Conservation (phyloP, 129 eudicot genomes). For the Helianthus tuberosus region DNA sequence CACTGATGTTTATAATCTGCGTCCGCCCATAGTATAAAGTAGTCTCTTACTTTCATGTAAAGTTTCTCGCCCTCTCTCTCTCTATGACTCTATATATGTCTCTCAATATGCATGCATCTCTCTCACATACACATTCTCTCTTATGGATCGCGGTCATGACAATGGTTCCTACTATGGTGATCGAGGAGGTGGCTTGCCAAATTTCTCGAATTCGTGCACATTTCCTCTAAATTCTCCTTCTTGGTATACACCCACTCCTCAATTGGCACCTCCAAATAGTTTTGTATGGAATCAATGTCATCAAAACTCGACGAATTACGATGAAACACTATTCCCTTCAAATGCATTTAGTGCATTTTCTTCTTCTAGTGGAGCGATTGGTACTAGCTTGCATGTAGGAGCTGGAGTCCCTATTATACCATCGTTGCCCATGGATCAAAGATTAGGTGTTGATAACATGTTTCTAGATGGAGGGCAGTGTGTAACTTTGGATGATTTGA, state of each 20-base stretch:
- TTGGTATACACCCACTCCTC: slow-evolving; percentile 25
- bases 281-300: slow-evolving; percentile 27
- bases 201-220: slow-evolving; percentile 21
- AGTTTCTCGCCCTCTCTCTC: background rate
- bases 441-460: slow-evolving; percentile 13
- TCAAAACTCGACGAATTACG: slow-evolving; percentile 24
- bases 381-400: background rate
- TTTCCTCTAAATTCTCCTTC: slow-evolving; percentile 21
- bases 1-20: background rate
- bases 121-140: background rate
- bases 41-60: background rate
- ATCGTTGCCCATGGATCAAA: slow-evolving; percentile 19
- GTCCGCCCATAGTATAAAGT: background rate
- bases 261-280: slow-evolving; percentile 38
- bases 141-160: slow-evolving; percentile 38
- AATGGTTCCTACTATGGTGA: slow-evolving; percentile 4
- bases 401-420: slow-evolving; percentile 29
- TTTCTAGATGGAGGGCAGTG: background rate
- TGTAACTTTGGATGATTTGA: background rate
- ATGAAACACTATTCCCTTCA: background rate
- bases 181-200: slow-evolving; percentile 5
- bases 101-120: background rate
- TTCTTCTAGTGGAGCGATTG: slow-evolving; percentile 4
- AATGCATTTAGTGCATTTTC: slow-evolving; percentile 28
- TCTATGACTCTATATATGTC: background rate